These are phyloP conservation scores for Rauvolfia tetraphylla DNA, from an alignment of 257 asterid genomes.

Conservation along the genomic window DNA sequence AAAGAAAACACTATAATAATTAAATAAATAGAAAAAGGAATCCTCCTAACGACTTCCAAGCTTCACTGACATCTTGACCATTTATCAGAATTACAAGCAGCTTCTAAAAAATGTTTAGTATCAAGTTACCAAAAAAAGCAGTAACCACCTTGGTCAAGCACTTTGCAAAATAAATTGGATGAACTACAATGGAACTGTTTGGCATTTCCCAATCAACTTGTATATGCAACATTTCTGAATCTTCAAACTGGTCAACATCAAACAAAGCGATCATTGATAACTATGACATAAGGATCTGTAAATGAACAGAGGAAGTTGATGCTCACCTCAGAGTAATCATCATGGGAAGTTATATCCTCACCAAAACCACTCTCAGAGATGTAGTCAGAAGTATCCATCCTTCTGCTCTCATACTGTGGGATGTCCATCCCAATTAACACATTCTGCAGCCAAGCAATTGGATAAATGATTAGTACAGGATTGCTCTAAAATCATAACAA, in stretches of 20 bases:
- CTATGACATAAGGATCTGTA: background rate
- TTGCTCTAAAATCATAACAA: background rate
- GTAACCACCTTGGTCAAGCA: slow-evolving; percentile 64
- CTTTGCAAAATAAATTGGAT: slow-evolving; percentile 75
- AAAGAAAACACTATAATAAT: background rate
- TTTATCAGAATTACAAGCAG: slow-evolving; percentile 4
- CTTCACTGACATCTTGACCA: background rate
- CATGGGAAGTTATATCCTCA: slow-evolving; percentile 41
- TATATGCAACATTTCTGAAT: slow-evolving; percentile 35
- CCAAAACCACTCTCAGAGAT: slow-evolving; percentile 35
- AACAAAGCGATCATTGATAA: slow-evolving; percentile 6
- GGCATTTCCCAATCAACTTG: slow-evolving; percentile 63
- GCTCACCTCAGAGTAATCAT: slow-evolving; percentile 57
- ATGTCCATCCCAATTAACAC: slow-evolving; percentile 75
- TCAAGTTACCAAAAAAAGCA: slow-evolving; percentile 19
- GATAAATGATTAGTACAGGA: slow-evolving; percentile 20
- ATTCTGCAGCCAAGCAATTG: slow-evolving; percentile 43
- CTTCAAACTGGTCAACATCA: slow-evolving; percentile 42
- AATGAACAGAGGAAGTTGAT: background rate
- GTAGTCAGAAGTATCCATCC: slow-evolving; percentile 39
- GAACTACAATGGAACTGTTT: slow-evolving; percentile 43
- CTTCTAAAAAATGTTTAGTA: slow-evolving; percentile 9
- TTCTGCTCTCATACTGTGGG: slow-evolving; percentile 53
- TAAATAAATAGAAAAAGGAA: background rate
- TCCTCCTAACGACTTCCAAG: background rate